phyloP scores from a whole-genome alignment of 2,329 filamentous ascomycete genomes.

The Moelleriella libera region DNA sequence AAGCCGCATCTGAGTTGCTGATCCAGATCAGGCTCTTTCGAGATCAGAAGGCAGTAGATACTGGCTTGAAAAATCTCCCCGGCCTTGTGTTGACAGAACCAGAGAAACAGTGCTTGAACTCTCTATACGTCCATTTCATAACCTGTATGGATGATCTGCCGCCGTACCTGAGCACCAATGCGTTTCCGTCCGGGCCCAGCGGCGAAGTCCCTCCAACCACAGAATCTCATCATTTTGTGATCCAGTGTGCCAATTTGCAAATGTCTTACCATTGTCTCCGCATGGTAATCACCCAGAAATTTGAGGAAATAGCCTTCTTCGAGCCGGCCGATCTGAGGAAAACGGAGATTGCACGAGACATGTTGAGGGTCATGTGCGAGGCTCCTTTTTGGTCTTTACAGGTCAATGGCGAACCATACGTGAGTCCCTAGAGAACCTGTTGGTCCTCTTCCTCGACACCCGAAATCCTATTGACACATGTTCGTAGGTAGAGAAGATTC shows the following conservation, averaged over 20 bases:
- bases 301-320: conserved; percentile 19
- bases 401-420: conserved; percentile 24
- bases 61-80: not conserved
- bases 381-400: conserved; percentile 26
- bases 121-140: conserved; percentile 22
- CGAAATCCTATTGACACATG: not conserved
- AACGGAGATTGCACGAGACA: conserved; percentile 28
- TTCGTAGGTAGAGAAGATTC: conserved; percentile 23
- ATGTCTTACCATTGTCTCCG: conserved; percentile 24
- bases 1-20: conserved; percentile 23
- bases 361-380: conserved; percentile 23
- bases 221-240: conserved; percentile 17
- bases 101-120: conserved; percentile 17
- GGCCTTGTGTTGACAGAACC: conserved; percentile 7
- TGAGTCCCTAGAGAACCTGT: conserved; percentile 9
- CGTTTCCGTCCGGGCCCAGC: conserved; percentile 9
- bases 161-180: conserved; percentile 16
- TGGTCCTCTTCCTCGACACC: not conserved
- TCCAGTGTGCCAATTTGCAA: conserved; percentile 26
- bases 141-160: conserved; percentile 25
- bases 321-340: conserved; percentile 17
- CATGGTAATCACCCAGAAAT: conserved; percentile 23
- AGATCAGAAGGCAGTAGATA: conserved; percentile 9
- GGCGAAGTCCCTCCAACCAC: conserved; percentile 7
- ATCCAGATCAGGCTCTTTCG: conserved; percentile 20